These are phyloP conservation scores for Fusarium euwallaceae DNA, from an alignment of 2,329 filamentous ascomycete genomes.

Conservation along the genomic window DNA sequence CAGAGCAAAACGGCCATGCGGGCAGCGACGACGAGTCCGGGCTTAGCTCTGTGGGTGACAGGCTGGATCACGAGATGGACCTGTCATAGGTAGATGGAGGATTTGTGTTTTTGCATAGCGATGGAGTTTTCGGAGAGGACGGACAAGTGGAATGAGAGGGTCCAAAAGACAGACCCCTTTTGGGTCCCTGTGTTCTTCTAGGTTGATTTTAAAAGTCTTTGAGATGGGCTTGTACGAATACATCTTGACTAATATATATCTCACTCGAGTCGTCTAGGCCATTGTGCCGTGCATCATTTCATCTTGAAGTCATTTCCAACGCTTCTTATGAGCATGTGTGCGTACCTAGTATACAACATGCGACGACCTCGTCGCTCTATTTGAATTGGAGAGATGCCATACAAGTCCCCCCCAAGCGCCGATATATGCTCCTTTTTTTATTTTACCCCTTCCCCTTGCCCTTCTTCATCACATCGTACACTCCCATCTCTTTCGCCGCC, in stretches of 20 bases:
- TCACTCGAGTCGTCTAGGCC: background rate
- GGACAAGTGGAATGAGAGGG: conserved; percentile 9
- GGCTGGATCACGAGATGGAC: conserved; percentile 61
- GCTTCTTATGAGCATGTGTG: conserved; percentile 2
- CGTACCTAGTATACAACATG: conserved; percentile 17
- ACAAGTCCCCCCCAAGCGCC: background rate
- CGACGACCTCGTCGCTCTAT: conserved; percentile 15
- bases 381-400: conserved; percentile 17
- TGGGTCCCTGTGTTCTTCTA: background rate
- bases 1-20: conserved; percentile 42
- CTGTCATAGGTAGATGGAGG: conserved; percentile 49
- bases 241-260: background rate
- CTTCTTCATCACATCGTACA: conserved; percentile 51
- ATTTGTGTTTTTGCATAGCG: conserved; percentile 45
- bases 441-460: conserved; percentile 30
- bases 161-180: conserved; percentile 7
- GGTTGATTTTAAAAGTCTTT: background rate
- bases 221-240: background rate
- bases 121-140: conserved; percentile 42
- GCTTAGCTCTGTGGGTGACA: conserved; percentile 68
- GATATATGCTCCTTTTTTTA: conserved; percentile 7
- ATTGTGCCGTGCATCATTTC: background rate
- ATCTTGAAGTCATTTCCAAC: conserved; percentile 9
- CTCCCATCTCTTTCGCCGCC: conserved; percentile 60
- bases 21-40: conserved; percentile 61